Percentiles rank a stretch among this genome's conserved stretches.
phyloP scores from a whole-genome alignment of 495 filamentous ascomycete genomes.

The Penicillium soppii region DNA sequence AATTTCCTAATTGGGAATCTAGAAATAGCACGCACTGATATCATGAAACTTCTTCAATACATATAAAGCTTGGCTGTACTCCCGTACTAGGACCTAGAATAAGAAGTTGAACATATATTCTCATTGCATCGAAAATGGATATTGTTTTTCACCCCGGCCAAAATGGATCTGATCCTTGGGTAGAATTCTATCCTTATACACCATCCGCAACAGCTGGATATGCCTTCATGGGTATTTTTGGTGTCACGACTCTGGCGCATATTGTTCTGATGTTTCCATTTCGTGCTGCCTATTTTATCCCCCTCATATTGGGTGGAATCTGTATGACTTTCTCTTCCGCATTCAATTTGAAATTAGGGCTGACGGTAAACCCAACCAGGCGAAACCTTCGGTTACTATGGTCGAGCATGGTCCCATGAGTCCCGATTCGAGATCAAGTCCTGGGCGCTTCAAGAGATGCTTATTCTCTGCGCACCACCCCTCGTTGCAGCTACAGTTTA shows the following conservation, averaged over 20 bases:
- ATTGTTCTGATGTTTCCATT: slow-evolving; percentile 41
- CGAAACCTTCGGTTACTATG: slow-evolving; percentile 50
- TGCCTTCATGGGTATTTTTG: slow-evolving; percentile 51
- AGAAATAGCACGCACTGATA: slow-evolving; percentile 1
- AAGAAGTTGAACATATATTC: not conserved
- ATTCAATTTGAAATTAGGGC: not conserved
- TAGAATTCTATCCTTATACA: slow-evolving; percentile 49
- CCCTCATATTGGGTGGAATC: slow-evolving; percentile 55
- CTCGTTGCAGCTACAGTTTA: slow-evolving; percentile 58
- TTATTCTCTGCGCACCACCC: slow-evolving; percentile 45
- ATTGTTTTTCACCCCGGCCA: slow-evolving; percentile 32
- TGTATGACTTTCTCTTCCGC: slow-evolving; percentile 38
- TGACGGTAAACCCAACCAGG: slow-evolving; percentile 20
- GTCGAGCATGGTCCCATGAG: slow-evolving; percentile 40
- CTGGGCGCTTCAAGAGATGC: slow-evolving; percentile 44
- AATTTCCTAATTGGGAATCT: slow-evolving; percentile 26
- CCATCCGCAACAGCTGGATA: slow-evolving; percentile 47
- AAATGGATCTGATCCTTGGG: slow-evolving; percentile 32
- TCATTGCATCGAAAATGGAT: slow-evolving; percentile 26
- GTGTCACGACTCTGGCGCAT: slow-evolving; percentile 37
- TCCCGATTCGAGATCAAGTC: slow-evolving; percentile 23
- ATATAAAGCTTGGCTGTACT: slow-evolving; percentile 13
- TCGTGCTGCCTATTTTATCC: slow-evolving; percentile 54
- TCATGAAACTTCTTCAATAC: slow-evolving; percentile 4
- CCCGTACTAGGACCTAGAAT: not conserved